Conservation (phyloP, 768 basidiomycete species). For the Trametes meyenii region DNA sequence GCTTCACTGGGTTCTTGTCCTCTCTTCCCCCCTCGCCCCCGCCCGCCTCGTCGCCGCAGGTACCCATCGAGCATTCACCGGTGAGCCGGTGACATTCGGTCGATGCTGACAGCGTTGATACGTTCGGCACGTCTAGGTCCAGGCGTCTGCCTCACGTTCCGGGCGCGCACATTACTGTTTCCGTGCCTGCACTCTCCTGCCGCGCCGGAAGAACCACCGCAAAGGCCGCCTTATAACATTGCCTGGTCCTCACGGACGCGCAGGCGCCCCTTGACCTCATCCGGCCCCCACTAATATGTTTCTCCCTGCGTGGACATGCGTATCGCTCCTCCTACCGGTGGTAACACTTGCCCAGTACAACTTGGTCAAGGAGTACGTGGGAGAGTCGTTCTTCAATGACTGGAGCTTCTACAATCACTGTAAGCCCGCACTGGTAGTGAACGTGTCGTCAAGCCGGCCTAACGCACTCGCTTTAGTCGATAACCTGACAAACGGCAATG, state of each 20-base stretch:
- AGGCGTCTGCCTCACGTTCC: slow-evolving; percentile 2
- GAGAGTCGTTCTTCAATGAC: slow-evolving; percentile 64
- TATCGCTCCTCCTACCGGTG: slow-evolving; percentile 17
- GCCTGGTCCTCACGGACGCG: slow-evolving; percentile 1
- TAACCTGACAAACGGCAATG: slow-evolving; percentile 71
- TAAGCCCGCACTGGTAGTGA: slow-evolving; percentile 33
- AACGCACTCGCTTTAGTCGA: slow-evolving; percentile 47
- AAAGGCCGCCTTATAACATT: slow-evolving; percentile 23
- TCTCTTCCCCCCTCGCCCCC: slow-evolving; percentile 4
- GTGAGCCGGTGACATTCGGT: not conserved
- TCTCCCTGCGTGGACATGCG: not conserved
- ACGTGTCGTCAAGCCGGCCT: slow-evolving; percentile 1
- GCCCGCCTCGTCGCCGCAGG: slow-evolving; percentile 16
- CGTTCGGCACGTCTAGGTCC: slow-evolving; percentile 12
- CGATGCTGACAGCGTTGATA: slow-evolving; percentile 20
- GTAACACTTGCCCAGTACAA: slow-evolving; percentile 42
- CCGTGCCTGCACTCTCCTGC: slow-evolving; percentile 6
- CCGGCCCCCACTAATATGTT: slow-evolving; percentile 12
- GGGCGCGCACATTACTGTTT: not conserved
- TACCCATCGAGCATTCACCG: slow-evolving; percentile 11
- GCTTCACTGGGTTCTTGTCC: slow-evolving; percentile 10
- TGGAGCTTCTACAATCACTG: slow-evolving; percentile 69
- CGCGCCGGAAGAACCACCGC: slow-evolving; percentile 7
- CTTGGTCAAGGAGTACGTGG: slow-evolving; percentile 58
- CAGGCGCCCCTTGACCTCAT: not conserved